phyloP scores from a whole-genome alignment of 805 yeast species.

The Candida anglica region DNA sequence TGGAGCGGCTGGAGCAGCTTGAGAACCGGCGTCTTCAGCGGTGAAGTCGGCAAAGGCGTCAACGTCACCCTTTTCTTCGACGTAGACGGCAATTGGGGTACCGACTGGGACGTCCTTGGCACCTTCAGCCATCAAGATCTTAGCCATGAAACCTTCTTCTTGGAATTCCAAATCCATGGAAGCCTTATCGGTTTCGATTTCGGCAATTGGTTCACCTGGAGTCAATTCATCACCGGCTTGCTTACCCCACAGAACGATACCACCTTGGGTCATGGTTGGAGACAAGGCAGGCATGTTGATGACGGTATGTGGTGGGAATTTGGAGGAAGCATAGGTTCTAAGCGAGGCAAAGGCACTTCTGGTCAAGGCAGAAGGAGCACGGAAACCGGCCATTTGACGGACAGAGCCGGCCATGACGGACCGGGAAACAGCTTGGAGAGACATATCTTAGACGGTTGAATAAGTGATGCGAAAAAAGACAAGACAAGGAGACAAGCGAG shows the following conservation, averaged over 20 bases:
- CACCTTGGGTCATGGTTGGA: conserved; percentile 99
- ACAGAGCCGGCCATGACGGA: conserved; percentile 2
- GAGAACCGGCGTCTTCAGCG: conserved; percentile 70
- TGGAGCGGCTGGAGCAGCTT: conserved; percentile 40
- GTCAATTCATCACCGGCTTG: conserved; percentile 79
- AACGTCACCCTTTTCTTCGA: conserved; percentile 80
- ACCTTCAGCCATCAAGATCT: conserved; percentile 79
- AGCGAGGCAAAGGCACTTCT: conserved; percentile 2
- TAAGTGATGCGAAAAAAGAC: conserved; percentile 55
- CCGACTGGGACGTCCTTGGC: conserved; percentile 90
- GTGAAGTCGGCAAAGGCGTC: conserved; percentile 85
- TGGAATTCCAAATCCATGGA: conserved; percentile 98
- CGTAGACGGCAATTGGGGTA: conserved; percentile 94
- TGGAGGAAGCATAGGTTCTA: conserved; percentile 40
- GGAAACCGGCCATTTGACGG: conserved; percentile 2
- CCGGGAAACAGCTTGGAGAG: conserved; percentile 39
- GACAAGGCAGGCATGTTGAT: conserved; percentile 98
- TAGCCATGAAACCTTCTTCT: conserved; percentile 91
- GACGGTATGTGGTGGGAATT: conserved; percentile 79
- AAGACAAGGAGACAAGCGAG: conserved; percentile 43
- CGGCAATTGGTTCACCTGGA: conserved; percentile 95
- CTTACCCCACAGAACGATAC: conserved; percentile 86
- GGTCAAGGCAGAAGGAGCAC: conserved; percentile 2
- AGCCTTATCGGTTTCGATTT: conserved; percentile 97
- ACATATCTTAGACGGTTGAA: conserved; percentile 27